Evolutionary conservation across 352 stramenopile genomes (phyloP).

Genomic region (Salisapilia sapeloensis): DNA sequence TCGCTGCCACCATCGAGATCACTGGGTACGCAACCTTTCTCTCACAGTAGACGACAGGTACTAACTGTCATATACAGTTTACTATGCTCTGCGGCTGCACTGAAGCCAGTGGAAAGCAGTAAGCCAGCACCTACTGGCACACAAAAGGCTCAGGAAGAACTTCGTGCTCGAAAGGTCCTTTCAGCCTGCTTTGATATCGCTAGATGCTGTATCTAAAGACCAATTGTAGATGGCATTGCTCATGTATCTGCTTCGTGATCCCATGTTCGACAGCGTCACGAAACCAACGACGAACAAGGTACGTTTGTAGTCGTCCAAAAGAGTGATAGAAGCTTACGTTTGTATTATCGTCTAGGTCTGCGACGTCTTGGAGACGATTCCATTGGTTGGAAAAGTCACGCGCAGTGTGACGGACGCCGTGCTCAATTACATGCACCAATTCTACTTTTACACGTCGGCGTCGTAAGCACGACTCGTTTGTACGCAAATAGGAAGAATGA

Average conservation of each 20-base stretch:
- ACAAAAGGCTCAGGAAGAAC: conserved; percentile 36
- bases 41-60: too few species aligned
- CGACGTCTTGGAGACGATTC: conserved; percentile 43
- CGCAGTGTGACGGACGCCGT: conserved; percentile 48
- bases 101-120: conserved; percentile 13
- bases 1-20: conserved; percentile 39
- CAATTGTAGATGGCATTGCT: conserved; percentile 52
- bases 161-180: conserved; percentile 44
- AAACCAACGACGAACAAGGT: conserved; percentile 51
- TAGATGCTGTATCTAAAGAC: neutral
- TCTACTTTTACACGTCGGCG: conserved; percentile 77
- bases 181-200: conserved; percentile 1
- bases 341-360: conserved; percentile 12
- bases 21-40: conserved; percentile 22
- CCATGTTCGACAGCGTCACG: conserved; percentile 48
- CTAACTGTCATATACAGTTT: too few species aligned
- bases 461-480: conserved; percentile 53
- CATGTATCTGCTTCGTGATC: conserved; percentile 71
- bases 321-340: neutral
- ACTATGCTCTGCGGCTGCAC: conserved; percentile 26
- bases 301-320: conserved; percentile 2
- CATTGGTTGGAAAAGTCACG: conserved; percentile 49
- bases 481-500: too few species aligned
- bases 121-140: too few species aligned
- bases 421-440: conserved; percentile 76